phyloP scores from a whole-genome alignment of 257 asterid species.

The Solanum corneliomulleri region DNA sequence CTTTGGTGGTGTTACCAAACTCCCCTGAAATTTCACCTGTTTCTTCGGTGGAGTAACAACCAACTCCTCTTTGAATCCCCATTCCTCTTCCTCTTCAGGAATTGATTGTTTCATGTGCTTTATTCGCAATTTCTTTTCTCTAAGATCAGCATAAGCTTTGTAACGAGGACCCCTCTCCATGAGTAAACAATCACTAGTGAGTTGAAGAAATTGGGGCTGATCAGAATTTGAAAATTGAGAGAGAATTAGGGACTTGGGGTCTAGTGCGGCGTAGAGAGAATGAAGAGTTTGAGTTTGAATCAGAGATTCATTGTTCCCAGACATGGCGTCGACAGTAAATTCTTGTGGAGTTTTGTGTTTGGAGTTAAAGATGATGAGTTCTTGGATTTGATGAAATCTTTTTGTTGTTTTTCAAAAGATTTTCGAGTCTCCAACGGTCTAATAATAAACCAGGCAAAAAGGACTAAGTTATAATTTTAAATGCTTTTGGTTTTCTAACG shows the following conservation, averaged over 20 bases:
- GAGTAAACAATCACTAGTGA: constrained; percentile 29
- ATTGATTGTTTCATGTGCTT: constrained; percentile 13
- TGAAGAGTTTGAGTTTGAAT: constrained; percentile 12
- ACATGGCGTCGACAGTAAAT: constrained; percentile 24
- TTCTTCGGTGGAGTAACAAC: constrained; percentile 56
- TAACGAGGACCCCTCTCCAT: constrained; percentile 79
- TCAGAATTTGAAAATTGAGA: constrained; percentile 50
- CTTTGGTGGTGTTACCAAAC: constrained; percentile 40
- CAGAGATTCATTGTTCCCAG: constrained; percentile 33
- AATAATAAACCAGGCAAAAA: constrained; percentile 13
- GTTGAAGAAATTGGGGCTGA: constrained; percentile 41
- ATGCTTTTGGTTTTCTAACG: constrained; percentile 26
- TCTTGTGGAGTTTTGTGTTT: neutral
- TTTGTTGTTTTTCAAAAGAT: constrained; percentile 1
- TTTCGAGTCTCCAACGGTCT: constrained; percentile 56
- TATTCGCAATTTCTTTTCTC: constrained; percentile 46
- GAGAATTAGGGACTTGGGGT: constrained; percentile 43
- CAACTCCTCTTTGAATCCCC: neutral
- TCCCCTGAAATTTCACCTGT: constrained; percentile 53
- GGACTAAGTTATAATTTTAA: neutral
- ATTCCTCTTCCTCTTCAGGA: constrained; percentile 1
- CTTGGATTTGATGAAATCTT: neutral
- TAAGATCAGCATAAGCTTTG: constrained; percentile 65
- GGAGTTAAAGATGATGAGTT: neutral
- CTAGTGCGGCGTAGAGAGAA: constrained; percentile 41